Percentiles rank a stretch among this genome's conserved stretches.
Conservation (phyloP, 495 filamentous ascomycete species). For the Daldinia decipiens region DNA sequence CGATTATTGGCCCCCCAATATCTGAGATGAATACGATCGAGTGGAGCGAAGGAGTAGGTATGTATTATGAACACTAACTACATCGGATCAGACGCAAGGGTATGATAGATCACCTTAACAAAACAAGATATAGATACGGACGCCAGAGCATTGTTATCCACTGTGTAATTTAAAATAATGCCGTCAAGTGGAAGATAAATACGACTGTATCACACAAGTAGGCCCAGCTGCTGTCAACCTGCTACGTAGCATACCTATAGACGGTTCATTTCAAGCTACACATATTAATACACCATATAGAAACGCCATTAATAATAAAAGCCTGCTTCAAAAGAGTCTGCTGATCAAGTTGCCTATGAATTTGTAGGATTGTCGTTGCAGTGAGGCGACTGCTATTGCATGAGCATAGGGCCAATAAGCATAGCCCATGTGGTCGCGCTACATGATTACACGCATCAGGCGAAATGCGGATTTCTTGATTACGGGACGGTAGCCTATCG, state of each 20-base stretch:
- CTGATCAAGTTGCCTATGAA: conserved; percentile 10
- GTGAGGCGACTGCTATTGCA: conserved; percentile 19
- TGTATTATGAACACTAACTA: not conserved
- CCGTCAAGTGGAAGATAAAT: not conserved
- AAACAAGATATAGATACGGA: not conserved
- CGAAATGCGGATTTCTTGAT: not conserved
- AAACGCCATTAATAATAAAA: not conserved
- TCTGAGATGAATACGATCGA: not conserved
- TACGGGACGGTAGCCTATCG: not conserved
- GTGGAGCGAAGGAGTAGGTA: conserved; percentile 15
- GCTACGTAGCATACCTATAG: conserved; percentile 4
- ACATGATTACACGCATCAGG: conserved; percentile 24
- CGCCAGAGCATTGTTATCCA: not conserved
- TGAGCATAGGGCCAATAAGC: conserved; percentile 17
- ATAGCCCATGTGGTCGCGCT: conserved; percentile 25
- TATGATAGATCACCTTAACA: conserved; percentile 6
- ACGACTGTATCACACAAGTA: not conserved
- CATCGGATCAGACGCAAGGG: conserved; percentile 1
- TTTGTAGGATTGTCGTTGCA: conserved; percentile 20
- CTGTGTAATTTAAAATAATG: not conserved
- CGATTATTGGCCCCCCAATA: conserved; percentile 20
- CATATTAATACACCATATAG: conserved; percentile 6
- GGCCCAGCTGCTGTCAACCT: not conserved
- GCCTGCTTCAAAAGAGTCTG: conserved; percentile 13
- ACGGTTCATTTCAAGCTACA: not conserved